Percentiles rank a stretch among this genome's conserved stretches.
These are phyloP conservation scores for Boeremia lycopersici DNA, from an alignment of 2,329 filamentous ascomycete species.

Conservation along the genomic window DNA sequence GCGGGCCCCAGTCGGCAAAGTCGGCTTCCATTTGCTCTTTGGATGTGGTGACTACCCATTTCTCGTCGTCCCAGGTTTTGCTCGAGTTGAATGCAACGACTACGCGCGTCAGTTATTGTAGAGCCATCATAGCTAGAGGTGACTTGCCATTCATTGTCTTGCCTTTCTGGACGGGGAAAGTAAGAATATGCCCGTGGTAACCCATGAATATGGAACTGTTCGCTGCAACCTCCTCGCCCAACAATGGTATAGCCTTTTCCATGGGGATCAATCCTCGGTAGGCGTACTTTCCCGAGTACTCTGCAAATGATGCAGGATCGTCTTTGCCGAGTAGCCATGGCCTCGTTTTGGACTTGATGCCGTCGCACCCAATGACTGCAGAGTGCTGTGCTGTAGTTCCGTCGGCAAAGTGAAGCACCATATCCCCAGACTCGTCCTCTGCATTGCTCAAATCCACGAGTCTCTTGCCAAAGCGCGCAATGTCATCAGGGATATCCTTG, in stretches of 20 bases:
- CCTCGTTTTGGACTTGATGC: slow-evolving; percentile 65
- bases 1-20: slow-evolving; percentile 37
- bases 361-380: slow-evolving; percentile 67
- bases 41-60: slow-evolving; percentile 43
- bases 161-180: slow-evolving; percentile 66
- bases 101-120: slow-evolving; percentile 18
- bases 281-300: slow-evolving; percentile 65
- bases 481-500: slow-evolving; percentile 53
- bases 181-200: slow-evolving; percentile 64
- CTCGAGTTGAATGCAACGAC: slow-evolving; percentile 45
- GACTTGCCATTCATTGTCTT: slow-evolving; percentile 60
- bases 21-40: slow-evolving; percentile 43
- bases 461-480: slow-evolving; percentile 53
- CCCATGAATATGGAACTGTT: slow-evolving; percentile 66
- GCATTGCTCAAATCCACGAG: slow-evolving; percentile 37
- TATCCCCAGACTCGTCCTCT: slow-evolving; percentile 39
- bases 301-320: slow-evolving; percentile 51
- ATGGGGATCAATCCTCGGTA: slow-evolving; percentile 69
- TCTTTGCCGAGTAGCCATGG: slow-evolving; percentile 59
- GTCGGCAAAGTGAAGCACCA: slow-evolving; percentile 54
- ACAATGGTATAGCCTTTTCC: slow-evolving; percentile 55
- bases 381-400: slow-evolving; percentile 54
- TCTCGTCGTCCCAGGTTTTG: slow-evolving; percentile 39
- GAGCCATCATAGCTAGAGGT: too few species aligned
- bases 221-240: slow-evolving; percentile 58